Evolutionary conservation across 345 rosid genomes (phyloP), one percentile per base, ranked within the genome.

Genomic region (Arabis hirsuta): DNA sequence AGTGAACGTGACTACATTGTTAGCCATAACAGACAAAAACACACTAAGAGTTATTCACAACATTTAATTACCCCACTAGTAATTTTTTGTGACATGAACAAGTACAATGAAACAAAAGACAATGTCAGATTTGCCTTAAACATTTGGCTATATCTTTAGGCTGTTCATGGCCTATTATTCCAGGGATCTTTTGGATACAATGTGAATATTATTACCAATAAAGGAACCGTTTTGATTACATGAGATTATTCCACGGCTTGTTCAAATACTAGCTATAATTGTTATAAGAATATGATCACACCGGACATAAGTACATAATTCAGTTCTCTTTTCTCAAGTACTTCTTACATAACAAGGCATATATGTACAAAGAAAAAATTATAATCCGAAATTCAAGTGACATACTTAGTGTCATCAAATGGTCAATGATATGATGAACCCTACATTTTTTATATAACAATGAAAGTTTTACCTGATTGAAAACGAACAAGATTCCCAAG

Each of bases 401-500:
- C 16, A 14, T 12, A 20, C 9, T 12, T 41, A 59, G 11, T 34
- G 13, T 1, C 2, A 42, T 0, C 3, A 42, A 36, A 34, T 8
- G 10, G 13, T 53, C 9, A 31, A 43, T 43, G 45, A 31, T 11
- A 60, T 29, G 24, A 41, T 61, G 38, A 54, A 52, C 22, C 16
- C 24, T 9, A 9, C 26, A 48, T 6, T 5, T 24, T n/a, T 56
- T 12, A 26, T 14, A 34, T 4, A 43, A 55, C 13, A 13, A 34
- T 10, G 38, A 31, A 36, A 4, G 6, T 48, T 45, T 12, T 67
- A 86, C 97, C 96, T 88, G 90, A 63, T 89, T 38, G 44, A 88
- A 87, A 34, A 88, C 68, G 45, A 88, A 79, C 9, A 95, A 72
- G 55, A 91, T 47, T 12, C 84, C 99, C 34, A 88, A 11, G 66